phyloP scores from a whole-genome alignment of 495 filamentous ascomycete genomes.

The Diplogelasinospora grovesii region DNA sequence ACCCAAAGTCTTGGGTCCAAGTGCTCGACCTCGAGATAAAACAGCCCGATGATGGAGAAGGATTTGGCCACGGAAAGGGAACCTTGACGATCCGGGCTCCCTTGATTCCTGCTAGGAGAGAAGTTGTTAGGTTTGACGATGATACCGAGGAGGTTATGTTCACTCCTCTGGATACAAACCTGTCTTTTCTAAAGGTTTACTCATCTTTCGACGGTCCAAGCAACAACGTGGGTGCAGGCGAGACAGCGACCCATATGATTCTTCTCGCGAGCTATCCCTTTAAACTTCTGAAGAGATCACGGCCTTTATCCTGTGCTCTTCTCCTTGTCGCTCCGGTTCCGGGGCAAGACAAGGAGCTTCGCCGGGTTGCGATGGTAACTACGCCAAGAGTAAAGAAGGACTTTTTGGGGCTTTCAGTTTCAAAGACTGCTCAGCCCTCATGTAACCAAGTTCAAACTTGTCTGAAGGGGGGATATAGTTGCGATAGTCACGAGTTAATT shows the following conservation, averaged over 20 bases:
- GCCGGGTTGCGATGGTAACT: neutral
- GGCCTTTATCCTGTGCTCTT: slow-evolving; percentile 4
- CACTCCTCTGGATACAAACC: neutral
- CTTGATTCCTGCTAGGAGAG: slow-evolving; percentile 2
- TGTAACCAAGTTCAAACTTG: slow-evolving; percentile 2
- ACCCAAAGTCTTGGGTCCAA: slow-evolving; percentile 2
- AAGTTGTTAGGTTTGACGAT: slow-evolving; percentile 1
- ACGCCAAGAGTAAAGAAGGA: neutral
- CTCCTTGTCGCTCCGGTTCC: slow-evolving; percentile 1
- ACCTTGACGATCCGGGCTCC: slow-evolving; percentile 1
- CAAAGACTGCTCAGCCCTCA: neutral
- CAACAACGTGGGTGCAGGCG: neutral
- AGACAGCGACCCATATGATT: neutral
- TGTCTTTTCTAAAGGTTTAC: neutral
- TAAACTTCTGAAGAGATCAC: neutral
- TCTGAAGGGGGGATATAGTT: too few species aligned
- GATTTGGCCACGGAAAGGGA: slow-evolving; percentile 1
- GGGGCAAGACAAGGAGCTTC: neutral
- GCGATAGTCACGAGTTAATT: too few species aligned
- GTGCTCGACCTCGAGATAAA: slow-evolving; percentile 2
- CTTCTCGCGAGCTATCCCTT: slow-evolving; percentile 3
- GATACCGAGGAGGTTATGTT: neutral
- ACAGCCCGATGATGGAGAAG: neutral
- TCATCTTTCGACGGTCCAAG: neutral
- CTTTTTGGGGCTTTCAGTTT: slow-evolving; percentile 1